Evolutionary conservation across 768 basidiomycete genomes (phyloP).

Genomic region (Boletus sp.): DNA sequence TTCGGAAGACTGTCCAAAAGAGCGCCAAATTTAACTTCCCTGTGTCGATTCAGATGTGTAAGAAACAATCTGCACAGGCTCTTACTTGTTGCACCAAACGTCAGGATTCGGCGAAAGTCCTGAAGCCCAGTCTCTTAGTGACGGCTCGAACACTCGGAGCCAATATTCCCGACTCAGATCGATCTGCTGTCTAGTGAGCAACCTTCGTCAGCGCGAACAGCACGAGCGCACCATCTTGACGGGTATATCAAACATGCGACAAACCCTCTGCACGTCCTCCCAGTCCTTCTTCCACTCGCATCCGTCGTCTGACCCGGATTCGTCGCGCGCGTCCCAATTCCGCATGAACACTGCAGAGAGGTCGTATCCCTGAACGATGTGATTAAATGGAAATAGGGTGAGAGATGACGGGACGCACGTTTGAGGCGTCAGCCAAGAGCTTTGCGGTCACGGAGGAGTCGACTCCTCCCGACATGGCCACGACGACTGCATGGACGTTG

Average conservation of each 20-base stretch:
- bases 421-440: slow-evolving; percentile 53
- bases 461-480: slow-evolving; percentile 95
- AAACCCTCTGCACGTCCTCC: slow-evolving; percentile 85
- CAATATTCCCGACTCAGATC: slow-evolving; percentile 93
- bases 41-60: slow-evolving; percentile 25
- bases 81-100: slow-evolving; percentile 83
- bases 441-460: slow-evolving; percentile 90
- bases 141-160: slow-evolving; percentile 87
- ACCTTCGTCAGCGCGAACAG: background rate
- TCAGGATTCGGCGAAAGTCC: slow-evolving; percentile 93
- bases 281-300: slow-evolving; percentile 98
- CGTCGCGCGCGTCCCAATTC: slow-evolving; percentile 91
- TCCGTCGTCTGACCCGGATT: slow-evolving; percentile 71
- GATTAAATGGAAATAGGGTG: background rate
- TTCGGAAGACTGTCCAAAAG: slow-evolving; percentile 61
- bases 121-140: slow-evolving; percentile 69
- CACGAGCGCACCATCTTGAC: slow-evolving; percentile 55
- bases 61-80: background rate
- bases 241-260: slow-evolving; percentile 69
- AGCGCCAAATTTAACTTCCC: slow-evolving; percentile 91
- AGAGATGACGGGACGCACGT: slow-evolving; percentile 40
- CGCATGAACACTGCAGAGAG: slow-evolving; percentile 92
- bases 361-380: slow-evolving; percentile 60
- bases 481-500: slow-evolving; percentile 54
- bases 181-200: slow-evolving; percentile 44